Evolutionary conservation across 2,329 filamentous ascomycete genomes (phyloP).

Genomic region (Huntiella omanensis): DNA sequence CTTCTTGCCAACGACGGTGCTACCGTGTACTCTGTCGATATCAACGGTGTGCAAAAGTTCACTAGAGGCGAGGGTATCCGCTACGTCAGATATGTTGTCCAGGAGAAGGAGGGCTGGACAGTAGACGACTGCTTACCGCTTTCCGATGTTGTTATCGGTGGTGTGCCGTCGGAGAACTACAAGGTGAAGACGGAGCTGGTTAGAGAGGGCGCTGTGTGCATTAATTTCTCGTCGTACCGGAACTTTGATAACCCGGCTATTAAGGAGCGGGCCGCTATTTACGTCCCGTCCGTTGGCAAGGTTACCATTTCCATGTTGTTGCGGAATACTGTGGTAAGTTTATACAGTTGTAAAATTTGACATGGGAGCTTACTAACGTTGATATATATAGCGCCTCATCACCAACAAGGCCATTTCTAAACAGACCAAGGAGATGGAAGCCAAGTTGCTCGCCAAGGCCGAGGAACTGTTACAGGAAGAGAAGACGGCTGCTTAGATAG

Average conservation of each 20-base stretch:
- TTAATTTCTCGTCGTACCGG: constrained; percentile 92
- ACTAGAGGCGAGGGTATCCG: constrained; percentile 75
- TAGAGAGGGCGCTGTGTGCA: constrained; percentile 84
- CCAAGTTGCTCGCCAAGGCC: constrained; percentile 8
- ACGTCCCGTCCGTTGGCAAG: constrained; percentile 92
- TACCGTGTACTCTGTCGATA: constrained; percentile 83
- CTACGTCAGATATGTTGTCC: constrained; percentile 69
- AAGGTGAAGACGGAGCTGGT: constrained; percentile 75
- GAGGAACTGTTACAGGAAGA: constrained; percentile 2
- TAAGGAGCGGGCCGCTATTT: constrained; percentile 92
- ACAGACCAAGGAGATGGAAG: constrained; percentile 18
- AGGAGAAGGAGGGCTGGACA: constrained; percentile 62
- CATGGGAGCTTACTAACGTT: constrained; percentile 14
- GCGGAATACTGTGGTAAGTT: constrained; percentile 67
- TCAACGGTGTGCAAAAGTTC: constrained; percentile 82
- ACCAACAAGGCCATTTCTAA: constrained; percentile 24
- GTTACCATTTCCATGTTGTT: constrained; percentile 87
- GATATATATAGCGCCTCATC: constrained; percentile 26
- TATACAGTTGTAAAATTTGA: not conserved
- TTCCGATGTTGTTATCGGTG: constrained; percentile 87
- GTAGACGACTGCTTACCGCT: constrained; percentile 66
- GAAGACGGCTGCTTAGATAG: not conserved
- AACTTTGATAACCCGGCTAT: constrained; percentile 75
- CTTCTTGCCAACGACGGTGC: constrained; percentile 92
- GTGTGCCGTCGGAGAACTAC: constrained; percentile 72